A percentile compares a stretch with the other conserved stretches of the same genome.
Conservation (phyloP, 2,329 filamentous ascomycete genomes). For the Rhexocercosporidium sp. region DNA sequence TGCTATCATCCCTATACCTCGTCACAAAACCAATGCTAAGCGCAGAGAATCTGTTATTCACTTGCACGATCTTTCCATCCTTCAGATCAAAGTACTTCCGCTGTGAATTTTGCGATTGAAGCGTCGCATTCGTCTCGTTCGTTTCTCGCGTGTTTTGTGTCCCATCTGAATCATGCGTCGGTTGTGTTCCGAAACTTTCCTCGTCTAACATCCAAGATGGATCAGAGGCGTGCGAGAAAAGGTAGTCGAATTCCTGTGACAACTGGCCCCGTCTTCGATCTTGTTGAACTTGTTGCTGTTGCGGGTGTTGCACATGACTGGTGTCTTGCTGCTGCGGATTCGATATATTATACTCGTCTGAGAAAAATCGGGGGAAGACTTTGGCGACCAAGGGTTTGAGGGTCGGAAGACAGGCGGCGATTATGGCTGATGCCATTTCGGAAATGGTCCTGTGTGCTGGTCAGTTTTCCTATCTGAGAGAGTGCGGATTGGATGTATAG, state of each 20-base stretch:
- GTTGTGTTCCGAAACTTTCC: too few relatives aligned
- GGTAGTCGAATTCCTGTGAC: constrained; percentile 1
- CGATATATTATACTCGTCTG: background rate
- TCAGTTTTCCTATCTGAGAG: background rate
- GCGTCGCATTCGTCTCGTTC: too few relatives aligned
- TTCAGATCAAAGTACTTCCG: constrained; percentile 3
- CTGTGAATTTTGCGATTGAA: background rate
- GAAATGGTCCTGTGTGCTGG: background rate
- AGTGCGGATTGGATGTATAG: background rate
- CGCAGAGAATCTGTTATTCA: background rate
- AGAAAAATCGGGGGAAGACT: background rate
- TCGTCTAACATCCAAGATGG: too few relatives aligned
- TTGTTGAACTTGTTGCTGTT: background rate
- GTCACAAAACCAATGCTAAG: constrained; percentile 1
- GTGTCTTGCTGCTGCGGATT: background rate
- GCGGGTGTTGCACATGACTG: background rate
- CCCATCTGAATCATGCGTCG: too few relatives aligned
- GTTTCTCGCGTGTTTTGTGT: too few relatives aligned
- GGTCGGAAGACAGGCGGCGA: constrained; percentile 12
- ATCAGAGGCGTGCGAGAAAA: background rate
- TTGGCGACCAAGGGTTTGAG: background rate
- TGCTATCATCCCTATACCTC: background rate
- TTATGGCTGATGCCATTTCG: constrained; percentile 6
- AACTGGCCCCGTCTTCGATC: background rate
- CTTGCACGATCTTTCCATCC: constrained; percentile 3